Base-by-base conservation (phyloP, 768 basidiomycete species). In the Agaricus blazei region DNA sequence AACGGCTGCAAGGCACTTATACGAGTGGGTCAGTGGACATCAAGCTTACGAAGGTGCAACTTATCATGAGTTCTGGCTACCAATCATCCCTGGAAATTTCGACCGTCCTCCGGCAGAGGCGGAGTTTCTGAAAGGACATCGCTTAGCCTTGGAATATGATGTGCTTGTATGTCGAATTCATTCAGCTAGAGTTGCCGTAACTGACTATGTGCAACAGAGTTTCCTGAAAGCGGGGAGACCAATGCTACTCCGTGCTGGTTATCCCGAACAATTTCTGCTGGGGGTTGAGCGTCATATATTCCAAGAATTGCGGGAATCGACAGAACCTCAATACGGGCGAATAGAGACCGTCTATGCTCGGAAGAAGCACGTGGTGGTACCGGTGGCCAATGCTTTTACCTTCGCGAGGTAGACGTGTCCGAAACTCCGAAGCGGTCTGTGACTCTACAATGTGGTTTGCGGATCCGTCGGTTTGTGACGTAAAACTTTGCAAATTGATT, bases 221-320 rank as follows among this genome's bases (percentile, higher is more conserved):
- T 89, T 91, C 63, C 62, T 91, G 40, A 76, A 74, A 59, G 82
- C 84, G 0, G 83, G 80, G 15, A 75, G 86, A n/a, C 84, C 87
- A 23, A 70, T 90, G 41, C 75, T 91, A 2, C 75, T 90, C 4
- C 79, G 82, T 11, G 78, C 72, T 61, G 89, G 87, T 3, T 62
- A 89, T 28, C 66, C 82, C 2, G 76, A 78, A 63, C 67, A 70
- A 7, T 63, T 83, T 14, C 75, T 89, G 23, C 70, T 82, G 54
- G 70, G 77, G 31, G 67, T 90, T 15, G 76, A 88, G 65, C 52
- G 54, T 4, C 77, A 80, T 24, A 78, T 82, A 11, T 65, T 64
- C n/a, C 43, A 63, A 34, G 89, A 90, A 61, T 63, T 88, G 40
- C 65, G 69, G 12, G 76, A 78, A 14, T 75, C 77, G 4, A 60